Evolutionary conservation across 306 rosid species (phyloP), one percentile per base, ranked within the genome.

Genomic region (Morella rubra): DNA sequence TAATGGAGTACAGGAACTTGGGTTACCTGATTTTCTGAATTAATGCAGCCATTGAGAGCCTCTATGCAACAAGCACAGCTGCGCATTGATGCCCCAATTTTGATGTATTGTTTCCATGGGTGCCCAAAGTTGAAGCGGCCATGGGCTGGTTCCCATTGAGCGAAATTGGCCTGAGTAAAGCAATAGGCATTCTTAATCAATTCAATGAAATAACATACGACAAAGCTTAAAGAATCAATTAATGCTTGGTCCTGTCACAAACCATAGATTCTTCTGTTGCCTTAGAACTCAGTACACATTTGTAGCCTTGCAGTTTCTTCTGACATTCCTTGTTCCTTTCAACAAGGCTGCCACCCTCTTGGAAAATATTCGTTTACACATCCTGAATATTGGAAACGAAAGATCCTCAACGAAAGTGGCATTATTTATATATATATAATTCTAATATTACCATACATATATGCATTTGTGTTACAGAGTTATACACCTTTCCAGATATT

Each of bases 141-240:
- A 11, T 90, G 97, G 0, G 87, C 86, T 1, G 97, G 97, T 44
- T 95, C 99, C 99, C 99, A 95, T 83, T 89, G 84, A 4, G 97
- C 97, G 51, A 92, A 86, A 76, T 88, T 95, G 4, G 97, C 97
- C 99, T 95, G 32, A 5, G 13, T 53, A 66, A 42, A 37, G 27
- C n/a, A 69, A 69, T 27, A 16, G 3, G 19, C 20, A 66, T 24
- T 46, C 19, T 71, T 20, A 45, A 44, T 5, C 37, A 32, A 32
- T 44, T 44, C 54, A 69, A 8, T 15, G 69, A 45, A 53, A 11
- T 55, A 8, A 1, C 53, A 44, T 16, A 46, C 10, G 53, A 6
- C 0, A 6, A 9, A 40, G 61, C 12, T 44, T 12, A 19, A 14
- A 27, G 13, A 32, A 10, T 44, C 5, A 37, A 49, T 45, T 45